Conservation (phyloP, 495 filamentous ascomycete species). For the Darksidea phi region DNA sequence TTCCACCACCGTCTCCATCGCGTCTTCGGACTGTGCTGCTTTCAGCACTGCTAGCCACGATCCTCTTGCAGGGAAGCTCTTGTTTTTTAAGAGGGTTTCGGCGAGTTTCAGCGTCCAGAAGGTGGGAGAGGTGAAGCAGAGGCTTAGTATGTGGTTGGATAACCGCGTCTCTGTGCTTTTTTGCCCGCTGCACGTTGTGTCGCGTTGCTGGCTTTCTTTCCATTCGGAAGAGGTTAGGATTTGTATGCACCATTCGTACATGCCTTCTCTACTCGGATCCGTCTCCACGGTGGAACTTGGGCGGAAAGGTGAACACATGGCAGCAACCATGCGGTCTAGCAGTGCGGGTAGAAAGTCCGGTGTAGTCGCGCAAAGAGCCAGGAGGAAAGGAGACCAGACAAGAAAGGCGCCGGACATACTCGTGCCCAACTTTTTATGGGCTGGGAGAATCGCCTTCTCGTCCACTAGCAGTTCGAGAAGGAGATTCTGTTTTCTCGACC, state of each 20-base stretch:
- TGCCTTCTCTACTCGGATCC: slow-evolving; percentile 32
- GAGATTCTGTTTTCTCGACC: neutral
- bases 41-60: slow-evolving; percentile 8
- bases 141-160: slow-evolving; percentile 1
- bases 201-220: neutral
- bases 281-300: neutral
- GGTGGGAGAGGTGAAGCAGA: slow-evolving; percentile 15
- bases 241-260: slow-evolving; percentile 36
- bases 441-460: slow-evolving; percentile 32
- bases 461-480: slow-evolving; percentile 20
- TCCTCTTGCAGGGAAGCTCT: neutral
- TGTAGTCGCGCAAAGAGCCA: slow-evolving; percentile 1
- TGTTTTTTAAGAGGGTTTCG: slow-evolving; percentile 1
- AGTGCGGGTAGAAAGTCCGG: slow-evolving; percentile 17
- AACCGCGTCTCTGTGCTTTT: neutral
- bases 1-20: slow-evolving; percentile 1
- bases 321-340: slow-evolving; percentile 9
- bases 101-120: slow-evolving; percentile 17
- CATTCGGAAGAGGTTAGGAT: slow-evolving; percentile 22
- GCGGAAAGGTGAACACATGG: slow-evolving; percentile 1
- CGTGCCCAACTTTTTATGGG: slow-evolving; percentile 15
- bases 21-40: slow-evolving; percentile 1
- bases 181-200: too few relatives aligned
- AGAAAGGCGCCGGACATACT: slow-evolving; percentile 41
- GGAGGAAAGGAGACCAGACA: slow-evolving; percentile 41